Evolutionary conservation across 768 basidiomycete species (phyloP).

Genomic region (Myochromella boudieri): DNA sequence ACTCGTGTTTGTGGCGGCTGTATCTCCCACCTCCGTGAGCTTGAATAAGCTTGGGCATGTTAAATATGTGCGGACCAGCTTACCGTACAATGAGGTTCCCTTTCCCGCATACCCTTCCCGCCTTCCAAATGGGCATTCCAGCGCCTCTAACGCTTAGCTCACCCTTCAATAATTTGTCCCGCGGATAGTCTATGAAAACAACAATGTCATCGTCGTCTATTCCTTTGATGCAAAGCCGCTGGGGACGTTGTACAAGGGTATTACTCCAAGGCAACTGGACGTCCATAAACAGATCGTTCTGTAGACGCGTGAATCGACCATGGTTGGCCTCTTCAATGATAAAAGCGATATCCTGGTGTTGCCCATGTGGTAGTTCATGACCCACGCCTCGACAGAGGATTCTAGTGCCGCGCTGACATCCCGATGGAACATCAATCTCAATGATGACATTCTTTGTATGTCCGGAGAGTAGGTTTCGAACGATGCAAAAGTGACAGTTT

Average conservation of each 20-base stretch:
- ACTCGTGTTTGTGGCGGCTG: slow-evolving; percentile 23
- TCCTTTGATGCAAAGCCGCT: slow-evolving; percentile 50
- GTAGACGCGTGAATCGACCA: slow-evolving; percentile 53
- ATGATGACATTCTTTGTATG: slow-evolving; percentile 54
- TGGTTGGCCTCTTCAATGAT: slow-evolving; percentile 61
- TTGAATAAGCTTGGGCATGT: slow-evolving; percentile 1
- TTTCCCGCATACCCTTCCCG: slow-evolving; percentile 49
- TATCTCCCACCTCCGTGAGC: slow-evolving; percentile 37
- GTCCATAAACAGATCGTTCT: slow-evolving; percentile 56
- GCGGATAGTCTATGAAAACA: slow-evolving; percentile 52
- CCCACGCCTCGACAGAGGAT: slow-evolving; percentile 64
- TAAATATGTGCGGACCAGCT: slow-evolving; percentile 13
- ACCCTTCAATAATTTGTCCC: slow-evolving; percentile 49
- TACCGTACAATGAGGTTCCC: slow-evolving; percentile 68
- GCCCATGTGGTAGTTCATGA: slow-evolving; percentile 58
- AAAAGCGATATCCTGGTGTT: slow-evolving; percentile 67
- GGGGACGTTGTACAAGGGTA: slow-evolving; percentile 43
- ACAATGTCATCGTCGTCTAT: slow-evolving; percentile 57
- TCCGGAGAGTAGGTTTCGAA: slow-evolving; percentile 50
- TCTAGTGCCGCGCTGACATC: slow-evolving; percentile 59
- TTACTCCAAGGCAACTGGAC: slow-evolving; percentile 60
- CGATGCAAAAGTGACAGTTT: slow-evolving; percentile 57
- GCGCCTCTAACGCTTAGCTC: slow-evolving; percentile 52
- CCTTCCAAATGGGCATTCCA: slow-evolving; percentile 68
- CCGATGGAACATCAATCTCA: slow-evolving; percentile 59